phyloP scores from a whole-genome alignment of 805 yeast genomes.

The Naumovozyma baii region DNA sequence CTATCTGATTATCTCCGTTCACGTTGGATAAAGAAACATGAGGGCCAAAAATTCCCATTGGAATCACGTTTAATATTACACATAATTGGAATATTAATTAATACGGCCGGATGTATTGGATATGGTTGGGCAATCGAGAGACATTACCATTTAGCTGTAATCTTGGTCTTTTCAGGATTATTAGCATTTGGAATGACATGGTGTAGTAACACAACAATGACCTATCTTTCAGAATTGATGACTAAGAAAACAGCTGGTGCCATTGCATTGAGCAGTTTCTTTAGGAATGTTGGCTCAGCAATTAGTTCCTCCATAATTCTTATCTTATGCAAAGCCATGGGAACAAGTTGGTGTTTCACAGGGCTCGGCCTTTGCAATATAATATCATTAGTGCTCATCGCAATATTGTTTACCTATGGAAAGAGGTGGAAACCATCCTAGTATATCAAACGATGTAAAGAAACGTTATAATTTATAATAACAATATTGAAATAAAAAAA shows the following conservation, averaged over 20 bases:
- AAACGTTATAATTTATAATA: too few species aligned
- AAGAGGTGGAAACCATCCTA: neutral
- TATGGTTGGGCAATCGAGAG: slow-evolving; percentile 45
- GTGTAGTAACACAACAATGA: slow-evolving; percentile 44
- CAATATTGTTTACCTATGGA: slow-evolving; percentile 15
- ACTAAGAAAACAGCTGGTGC: slow-evolving; percentile 42
- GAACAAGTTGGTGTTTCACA: slow-evolving; percentile 47
- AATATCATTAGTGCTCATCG: slow-evolving; percentile 16
- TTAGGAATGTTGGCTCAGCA: slow-evolving; percentile 47
- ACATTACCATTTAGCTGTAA: slow-evolving; percentile 31
- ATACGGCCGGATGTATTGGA: slow-evolving; percentile 38
- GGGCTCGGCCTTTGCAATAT: slow-evolving; percentile 36
- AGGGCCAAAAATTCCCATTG: slow-evolving; percentile 31
- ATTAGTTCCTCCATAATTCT: slow-evolving; percentile 40
- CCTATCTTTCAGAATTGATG: slow-evolving; percentile 44
- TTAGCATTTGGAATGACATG: slow-evolving; percentile 48
- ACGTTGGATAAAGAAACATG: slow-evolving; percentile 22
- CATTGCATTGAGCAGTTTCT: slow-evolving; percentile 44
- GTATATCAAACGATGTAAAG: too few species aligned
- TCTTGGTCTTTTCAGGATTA: slow-evolving; percentile 37
- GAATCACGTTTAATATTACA: slow-evolving; percentile 40
- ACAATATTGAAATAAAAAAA: too few species aligned
- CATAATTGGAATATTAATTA: slow-evolving; percentile 34
- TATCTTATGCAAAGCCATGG: slow-evolving; percentile 30
- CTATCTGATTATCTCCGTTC: slow-evolving; percentile 35